Base-by-base conservation (phyloP, 345 rosid species). In the Erysimum cheiranthoides region DNA sequence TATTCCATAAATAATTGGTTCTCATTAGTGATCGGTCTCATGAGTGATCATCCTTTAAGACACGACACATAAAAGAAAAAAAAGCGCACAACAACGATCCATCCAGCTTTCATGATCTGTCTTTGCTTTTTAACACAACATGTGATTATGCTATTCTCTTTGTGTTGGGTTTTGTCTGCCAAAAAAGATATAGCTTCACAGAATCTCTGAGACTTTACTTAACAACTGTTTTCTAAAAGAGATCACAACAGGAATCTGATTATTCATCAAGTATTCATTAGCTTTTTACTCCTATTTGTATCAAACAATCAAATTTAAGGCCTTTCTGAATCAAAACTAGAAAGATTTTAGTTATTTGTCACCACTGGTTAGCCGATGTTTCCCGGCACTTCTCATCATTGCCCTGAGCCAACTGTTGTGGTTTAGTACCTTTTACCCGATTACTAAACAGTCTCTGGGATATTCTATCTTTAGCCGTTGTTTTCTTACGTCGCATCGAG, bases 321-420 rank as follows among this genome's bases (percentile, higher is more conserved):
- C 25, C 36, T 52, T 42, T 13, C 36, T 43, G 32, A 12, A 38
- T 67, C 28, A 31, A 18, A n/a, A 38, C 47, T 61, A 59, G 39
- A 40, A 61, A 40, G 56, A 32, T 13, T 10, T 18, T 52, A 57
- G 12, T 38, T 13, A 5, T 35, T 27, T 36, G 54, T 86, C 86
- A 86, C 96, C 97, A 92, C 63, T 94, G 92, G 79, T 94, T 94
- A 73, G 97, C 92, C 34, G 87, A 82, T 64, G 95, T 85, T 57
- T 89, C 97, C 77, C 93, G 78, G 54, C 80, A 84, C 57, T 76
- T 81, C 69, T 86, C 81, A 71, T 92, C 93, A 53, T 84, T 89
- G 3, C 84, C 90, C 13, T 63, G 67, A 43, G 84, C 80, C 56
- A 88, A 79, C 82, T 82, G 92, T 46, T 84, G 79, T 5, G 46